Evolutionary conservation across 805 yeast genomes (phyloP), one percentile per base, ranked within the genome.

Genomic region (Clavispora fructus): DNA sequence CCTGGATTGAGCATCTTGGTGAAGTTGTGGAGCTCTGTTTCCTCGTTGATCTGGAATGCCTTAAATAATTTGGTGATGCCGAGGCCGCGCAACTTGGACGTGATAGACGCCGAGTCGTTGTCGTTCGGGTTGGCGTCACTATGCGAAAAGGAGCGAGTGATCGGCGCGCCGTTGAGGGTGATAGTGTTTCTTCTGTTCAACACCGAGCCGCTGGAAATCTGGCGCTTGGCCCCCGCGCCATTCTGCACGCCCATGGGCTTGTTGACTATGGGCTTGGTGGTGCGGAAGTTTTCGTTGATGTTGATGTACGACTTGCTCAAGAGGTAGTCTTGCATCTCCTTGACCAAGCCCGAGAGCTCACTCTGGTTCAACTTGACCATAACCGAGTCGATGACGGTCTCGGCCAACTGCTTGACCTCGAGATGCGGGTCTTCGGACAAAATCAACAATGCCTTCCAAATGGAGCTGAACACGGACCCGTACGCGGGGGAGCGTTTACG

Each of bases 361-460:
- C 88, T 76, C 41, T 83, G 82, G 50, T 80, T 77, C 43, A 92
- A 66, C 47, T 79, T 77, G 41, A 78, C 59, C 63, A 87, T 69
- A 19, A 90, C 81, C 50, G 75, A 80, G 61, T 90, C 97, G 16
- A 89, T 83, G 12, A 89, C 77, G 27, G 77, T 80, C 45, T 82
- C 83, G 0, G 97, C 92, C 49, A 80, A 72, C 41, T 77, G 77
- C 47, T 79, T 80, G 7, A 91, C 90, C 63, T 89, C 96, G 31
- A 77, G 67, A 62, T 85, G 94, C 0, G 98, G 96, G 63, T 94
- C 99, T 52, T 85, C 90, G 1, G 95, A 79, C 27, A 89, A 65
- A 26, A 88, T 81, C 40, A 94, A 69, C 30, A 92, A 62, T 0
- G 92, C 82, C 53, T 89, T 87, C 97, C 98, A 94, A 8, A 85